Conservation (phyloP, 2,329 filamentous ascomycete species). For the Alternaria sp. region DNA sequence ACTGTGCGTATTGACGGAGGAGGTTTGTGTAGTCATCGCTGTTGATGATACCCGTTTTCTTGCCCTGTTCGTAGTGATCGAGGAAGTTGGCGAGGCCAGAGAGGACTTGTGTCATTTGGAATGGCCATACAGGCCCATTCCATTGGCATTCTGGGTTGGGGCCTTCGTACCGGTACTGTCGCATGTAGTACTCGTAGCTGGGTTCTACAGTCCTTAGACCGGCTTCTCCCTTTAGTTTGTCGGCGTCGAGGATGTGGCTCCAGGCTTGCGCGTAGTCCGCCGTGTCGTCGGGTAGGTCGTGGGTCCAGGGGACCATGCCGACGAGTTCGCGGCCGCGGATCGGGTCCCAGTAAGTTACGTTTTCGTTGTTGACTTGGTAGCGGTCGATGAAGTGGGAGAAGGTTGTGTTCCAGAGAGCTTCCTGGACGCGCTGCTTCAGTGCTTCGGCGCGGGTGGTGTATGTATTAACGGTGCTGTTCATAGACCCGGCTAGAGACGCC, state of each 20-base stretch:
- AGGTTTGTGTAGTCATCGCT: constrained; percentile 46
- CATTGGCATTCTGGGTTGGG: constrained; percentile 52
- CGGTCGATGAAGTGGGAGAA: constrained; percentile 55
- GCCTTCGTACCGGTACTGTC: constrained; percentile 51
- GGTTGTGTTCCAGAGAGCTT: constrained; percentile 53
- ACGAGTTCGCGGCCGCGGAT: constrained; percentile 55
- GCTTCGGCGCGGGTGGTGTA: constrained; percentile 37
- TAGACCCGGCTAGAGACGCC: constrained; percentile 39
- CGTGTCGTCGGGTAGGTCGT: constrained; percentile 51
- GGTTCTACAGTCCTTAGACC: constrained; percentile 54
- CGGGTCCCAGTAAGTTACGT: constrained; percentile 49
- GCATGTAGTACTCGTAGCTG: constrained; percentile 55
- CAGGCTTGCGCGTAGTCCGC: constrained; percentile 47
- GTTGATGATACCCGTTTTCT: constrained; percentile 28
- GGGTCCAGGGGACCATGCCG: constrained; percentile 53
- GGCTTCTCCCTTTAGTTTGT: constrained; percentile 42
- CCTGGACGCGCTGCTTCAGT: constrained; percentile 48
- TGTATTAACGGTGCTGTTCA: constrained; percentile 10
- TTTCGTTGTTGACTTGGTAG: constrained; percentile 47
- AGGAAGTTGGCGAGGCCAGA: constrained; percentile 52
- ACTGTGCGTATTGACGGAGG: constrained; percentile 49
- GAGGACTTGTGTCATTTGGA: constrained; percentile 52
- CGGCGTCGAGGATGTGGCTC: constrained; percentile 46
- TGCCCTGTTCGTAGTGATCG: constrained; percentile 47
- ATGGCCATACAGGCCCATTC: constrained; percentile 56